Conservation (phyloP, 768 basidiomycete genomes). For the Russula ochroleuca region DNA sequence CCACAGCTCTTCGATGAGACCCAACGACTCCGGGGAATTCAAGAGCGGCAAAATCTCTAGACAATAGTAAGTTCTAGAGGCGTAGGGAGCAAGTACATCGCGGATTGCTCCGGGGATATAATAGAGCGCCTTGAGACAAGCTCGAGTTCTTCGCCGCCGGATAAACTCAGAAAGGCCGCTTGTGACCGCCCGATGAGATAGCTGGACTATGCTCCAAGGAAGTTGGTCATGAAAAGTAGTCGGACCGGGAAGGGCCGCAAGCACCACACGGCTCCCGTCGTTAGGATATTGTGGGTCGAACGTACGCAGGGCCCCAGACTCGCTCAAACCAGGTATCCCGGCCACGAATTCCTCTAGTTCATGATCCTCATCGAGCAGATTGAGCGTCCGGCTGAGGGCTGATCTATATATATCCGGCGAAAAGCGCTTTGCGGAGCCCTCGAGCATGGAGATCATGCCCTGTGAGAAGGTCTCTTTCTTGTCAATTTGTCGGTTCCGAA, state of each 20-base stretch:
- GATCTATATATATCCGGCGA: neutral
- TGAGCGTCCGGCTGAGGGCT: neutral
- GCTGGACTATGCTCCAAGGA: neutral
- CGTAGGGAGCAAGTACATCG: neutral
- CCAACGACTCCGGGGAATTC: neutral
- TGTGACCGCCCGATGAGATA: neutral
- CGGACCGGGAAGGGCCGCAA: conserved; percentile 4
- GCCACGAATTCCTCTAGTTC: conserved; percentile 4
- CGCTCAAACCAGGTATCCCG: neutral
- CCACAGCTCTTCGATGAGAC: neutral
- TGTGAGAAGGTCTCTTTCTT: neutral
- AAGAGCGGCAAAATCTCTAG: neutral
- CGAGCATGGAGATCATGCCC: neutral
- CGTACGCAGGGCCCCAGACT: neutral
- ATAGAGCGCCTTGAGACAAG: neutral
- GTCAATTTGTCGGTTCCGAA: neutral
- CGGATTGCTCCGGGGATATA: neutral
- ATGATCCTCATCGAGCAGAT: neutral
- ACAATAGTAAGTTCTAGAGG: neutral
- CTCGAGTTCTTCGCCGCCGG: neutral
- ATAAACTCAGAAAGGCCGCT: neutral
- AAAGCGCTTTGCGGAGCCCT: neutral
- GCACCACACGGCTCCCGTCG: neutral
- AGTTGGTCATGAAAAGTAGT: neutral
- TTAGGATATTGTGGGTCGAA: neutral